phyloP scores from a whole-genome alignment of 2,329 filamentous ascomycete species.

The Penicillium sp. region DNA sequence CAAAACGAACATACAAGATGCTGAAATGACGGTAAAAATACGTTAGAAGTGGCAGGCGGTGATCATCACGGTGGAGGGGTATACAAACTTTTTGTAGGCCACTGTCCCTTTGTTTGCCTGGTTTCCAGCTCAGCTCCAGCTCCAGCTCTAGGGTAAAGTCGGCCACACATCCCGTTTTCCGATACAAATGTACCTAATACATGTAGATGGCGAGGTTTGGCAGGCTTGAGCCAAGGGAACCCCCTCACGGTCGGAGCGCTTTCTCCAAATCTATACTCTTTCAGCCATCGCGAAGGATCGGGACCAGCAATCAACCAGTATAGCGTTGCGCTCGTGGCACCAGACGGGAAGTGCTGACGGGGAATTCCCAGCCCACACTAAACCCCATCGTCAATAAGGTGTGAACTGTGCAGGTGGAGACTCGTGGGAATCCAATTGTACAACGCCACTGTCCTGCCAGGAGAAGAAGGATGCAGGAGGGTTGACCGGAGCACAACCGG shows the following conservation, averaged over 20 bases:
- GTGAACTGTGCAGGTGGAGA: constrained; percentile 21
- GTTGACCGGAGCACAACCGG: constrained; percentile 18
- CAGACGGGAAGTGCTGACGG: constrained; percentile 9
- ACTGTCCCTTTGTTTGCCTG: too few species aligned
- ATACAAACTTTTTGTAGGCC: too few species aligned
- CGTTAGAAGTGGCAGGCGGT: too few species aligned
- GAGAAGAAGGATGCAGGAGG: neutral
- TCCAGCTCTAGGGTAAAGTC: neutral
- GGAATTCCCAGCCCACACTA: neutral
- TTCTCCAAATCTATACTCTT: neutral
- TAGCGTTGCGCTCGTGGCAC: constrained; percentile 20
- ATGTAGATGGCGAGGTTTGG: neutral
- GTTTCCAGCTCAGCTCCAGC: too few species aligned
- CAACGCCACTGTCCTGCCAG: constrained; percentile 2
- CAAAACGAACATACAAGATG: too few species aligned
- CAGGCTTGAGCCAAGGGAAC: neutral
- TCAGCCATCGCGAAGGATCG: constrained; percentile 1
- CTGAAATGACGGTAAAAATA: too few species aligned
- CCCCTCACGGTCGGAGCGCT: neutral
- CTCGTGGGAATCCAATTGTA: neutral
- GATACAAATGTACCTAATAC: neutral
- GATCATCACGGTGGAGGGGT: too few species aligned
- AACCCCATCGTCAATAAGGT: constrained; percentile 17
- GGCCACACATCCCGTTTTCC: neutral
- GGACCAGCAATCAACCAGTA: constrained; percentile 1